A percentile compares a stretch with the other conserved stretches of the same genome.
phyloP scores from a whole-genome alignment of 257 asterid genomes.

The Capsicum baccatum region DNA sequence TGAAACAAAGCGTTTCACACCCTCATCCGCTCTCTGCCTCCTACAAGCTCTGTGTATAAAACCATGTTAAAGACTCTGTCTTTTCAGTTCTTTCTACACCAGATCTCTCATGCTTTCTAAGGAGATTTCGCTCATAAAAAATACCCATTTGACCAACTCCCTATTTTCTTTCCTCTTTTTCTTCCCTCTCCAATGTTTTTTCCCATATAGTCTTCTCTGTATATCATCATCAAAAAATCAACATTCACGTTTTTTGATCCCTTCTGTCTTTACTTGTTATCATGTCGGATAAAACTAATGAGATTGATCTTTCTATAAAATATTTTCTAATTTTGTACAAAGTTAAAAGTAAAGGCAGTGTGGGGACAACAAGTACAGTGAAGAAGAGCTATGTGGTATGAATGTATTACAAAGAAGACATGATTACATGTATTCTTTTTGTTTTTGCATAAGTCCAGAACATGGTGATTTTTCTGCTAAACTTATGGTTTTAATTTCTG shows the following conservation, averaged over 20 bases:
- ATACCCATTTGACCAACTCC: neutral
- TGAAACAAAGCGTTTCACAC: neutral
- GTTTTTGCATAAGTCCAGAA: slow-evolving; percentile 57
- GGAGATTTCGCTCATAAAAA: neutral
- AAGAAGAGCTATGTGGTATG: slow-evolving; percentile 45
- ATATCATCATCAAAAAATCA: neutral
- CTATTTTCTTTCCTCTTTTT: neutral
- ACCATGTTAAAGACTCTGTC: neutral
- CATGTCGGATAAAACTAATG: neutral
- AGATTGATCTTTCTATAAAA: neutral
- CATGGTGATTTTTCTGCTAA: slow-evolving; percentile 59
- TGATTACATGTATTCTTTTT: slow-evolving; percentile 55
- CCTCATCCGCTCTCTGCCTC: too few relatives aligned
- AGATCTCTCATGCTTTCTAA: neutral
- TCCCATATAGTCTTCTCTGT: neutral
- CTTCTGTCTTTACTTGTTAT: too few relatives aligned
- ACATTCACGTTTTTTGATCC: neutral
- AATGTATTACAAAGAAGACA: slow-evolving; percentile 44
- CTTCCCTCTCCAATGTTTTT: neutral
- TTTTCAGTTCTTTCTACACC: neutral
- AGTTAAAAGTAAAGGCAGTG: neutral
- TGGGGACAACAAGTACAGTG: slow-evolving; percentile 28
- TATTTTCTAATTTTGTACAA: neutral
- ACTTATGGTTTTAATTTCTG: slow-evolving; percentile 55
- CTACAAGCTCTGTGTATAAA: too few relatives aligned